phyloP scores from a whole-genome alignment of 2,329 filamentous ascomycete species.

The Epichloe aotearoae region DNA sequence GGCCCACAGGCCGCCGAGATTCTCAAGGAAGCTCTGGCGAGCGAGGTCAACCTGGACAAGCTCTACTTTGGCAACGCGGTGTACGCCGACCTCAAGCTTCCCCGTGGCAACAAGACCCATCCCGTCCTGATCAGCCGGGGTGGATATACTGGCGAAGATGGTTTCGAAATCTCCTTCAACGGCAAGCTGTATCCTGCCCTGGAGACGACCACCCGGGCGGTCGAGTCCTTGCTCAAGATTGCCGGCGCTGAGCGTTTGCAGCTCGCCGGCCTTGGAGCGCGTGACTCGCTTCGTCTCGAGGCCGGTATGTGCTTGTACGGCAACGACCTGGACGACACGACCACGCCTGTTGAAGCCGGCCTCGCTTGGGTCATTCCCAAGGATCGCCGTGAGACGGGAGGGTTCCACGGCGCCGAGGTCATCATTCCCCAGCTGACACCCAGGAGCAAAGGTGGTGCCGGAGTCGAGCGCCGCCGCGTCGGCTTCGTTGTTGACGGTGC shows the following conservation, averaged over 20 bases:
- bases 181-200: constrained; percentile 26
- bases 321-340: constrained; percentile 82
- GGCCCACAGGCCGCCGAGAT: constrained; percentile 65
- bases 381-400: constrained; percentile 49
- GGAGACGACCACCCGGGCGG: constrained; percentile 37
- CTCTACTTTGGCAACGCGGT: constrained; percentile 74
- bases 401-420: constrained; percentile 74
- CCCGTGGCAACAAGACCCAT: constrained; percentile 30
- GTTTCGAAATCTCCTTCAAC: constrained; percentile 83
- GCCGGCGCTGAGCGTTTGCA: constrained; percentile 51
- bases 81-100: constrained; percentile 50
- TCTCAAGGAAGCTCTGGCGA: constrained; percentile 48
- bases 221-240: constrained; percentile 53
- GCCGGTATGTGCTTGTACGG: constrained; percentile 99
- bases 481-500: constrained; percentile 75
- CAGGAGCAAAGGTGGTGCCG: constrained; percentile 56
- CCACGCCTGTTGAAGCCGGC: constrained; percentile 43
- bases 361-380: constrained; percentile 74
- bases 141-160: constrained; percentile 95
- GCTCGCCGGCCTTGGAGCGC: constrained; percentile 77
- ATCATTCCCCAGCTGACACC: constrained; percentile 67
- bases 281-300: constrained; percentile 86
- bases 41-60: constrained; percentile 43
- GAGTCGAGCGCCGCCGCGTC: constrained; percentile 59
- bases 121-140: constrained; percentile 61